Evolutionary conservation across 176 grass and related monocot genomes (phyloP).

Genomic region (Paspalum vaginatum): DNA sequence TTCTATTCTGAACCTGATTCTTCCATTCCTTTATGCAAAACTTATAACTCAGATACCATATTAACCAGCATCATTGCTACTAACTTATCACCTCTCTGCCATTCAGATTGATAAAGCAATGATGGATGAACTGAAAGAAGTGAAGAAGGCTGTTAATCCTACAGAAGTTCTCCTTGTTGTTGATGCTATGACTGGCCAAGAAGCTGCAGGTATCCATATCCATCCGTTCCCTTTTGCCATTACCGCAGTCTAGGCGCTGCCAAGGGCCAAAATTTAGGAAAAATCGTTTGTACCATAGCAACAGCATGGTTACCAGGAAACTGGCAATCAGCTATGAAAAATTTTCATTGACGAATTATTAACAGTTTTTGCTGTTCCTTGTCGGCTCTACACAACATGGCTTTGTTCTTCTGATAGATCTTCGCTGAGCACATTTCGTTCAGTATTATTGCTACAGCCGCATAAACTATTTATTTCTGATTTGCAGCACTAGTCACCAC

Average conservation of each 20-base stretch:
- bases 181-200: constrained; percentile 99
- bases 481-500: constrained; percentile 82
- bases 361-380: neutral
- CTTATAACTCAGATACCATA: neutral
- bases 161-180: constrained; percentile 96
- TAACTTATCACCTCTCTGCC: constrained; percentile 23
- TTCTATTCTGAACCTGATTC: neutral
- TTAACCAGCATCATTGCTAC: neutral
- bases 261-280: neutral
- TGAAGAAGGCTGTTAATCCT: constrained; percentile 84
- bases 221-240: neutral
- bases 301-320: neutral
- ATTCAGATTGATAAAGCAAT: constrained; percentile 90
- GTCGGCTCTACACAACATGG: neutral
- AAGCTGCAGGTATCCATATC: constrained; percentile 81
- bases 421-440: neutral
- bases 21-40: neutral
- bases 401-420: neutral
- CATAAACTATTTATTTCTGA: constrained; percentile 35
- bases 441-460: neutral
- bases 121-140: constrained; percentile 98
- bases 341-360: neutral
- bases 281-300: neutral
- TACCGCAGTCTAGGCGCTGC: neutral
- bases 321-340: neutral